Percentiles rank a stretch among this genome's conserved stretches.
Evolutionary conservation across 495 filamentous ascomycete species (phyloP).

Genomic region (Annulohypoxylon nitens): DNA sequence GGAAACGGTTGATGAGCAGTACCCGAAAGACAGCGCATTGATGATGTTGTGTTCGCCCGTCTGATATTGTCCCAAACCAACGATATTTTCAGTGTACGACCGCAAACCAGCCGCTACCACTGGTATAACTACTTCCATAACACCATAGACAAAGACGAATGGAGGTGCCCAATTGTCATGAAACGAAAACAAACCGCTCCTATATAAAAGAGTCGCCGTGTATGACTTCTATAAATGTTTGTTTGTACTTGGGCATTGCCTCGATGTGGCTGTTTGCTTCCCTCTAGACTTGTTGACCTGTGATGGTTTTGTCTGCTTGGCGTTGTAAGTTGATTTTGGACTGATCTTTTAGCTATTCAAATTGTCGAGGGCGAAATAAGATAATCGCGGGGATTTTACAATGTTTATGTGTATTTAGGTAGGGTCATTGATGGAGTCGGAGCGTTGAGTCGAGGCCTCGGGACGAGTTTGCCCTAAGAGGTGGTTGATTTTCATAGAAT

Average conservation of each 20-base stretch:
- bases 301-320: background rate
- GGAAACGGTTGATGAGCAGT: background rate
- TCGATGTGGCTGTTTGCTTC: background rate
- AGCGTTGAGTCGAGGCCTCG: too few species aligned
- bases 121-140: background rate
- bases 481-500: too few species aligned
- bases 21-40: background rate
- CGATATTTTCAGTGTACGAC: conserved; percentile 2
- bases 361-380: too few species aligned
- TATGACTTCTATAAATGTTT: background rate
- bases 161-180: background rate
- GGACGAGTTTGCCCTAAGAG: too few species aligned
- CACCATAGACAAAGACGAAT: background rate
- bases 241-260: background rate
- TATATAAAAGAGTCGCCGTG: background rate
- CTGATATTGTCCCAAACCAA: background rate
- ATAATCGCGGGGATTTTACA: too few species aligned
- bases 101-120: background rate
- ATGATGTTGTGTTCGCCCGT: background rate
- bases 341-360: too few species aligned
- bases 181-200: background rate
- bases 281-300: conserved; percentile 14
- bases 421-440: too few species aligned
- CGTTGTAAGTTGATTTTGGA: background rate
- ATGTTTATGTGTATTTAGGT: too few species aligned